Percentiles rank a stretch among this genome's conserved stretches.
Evolutionary conservation across 495 filamentous ascomycete species (phyloP).

Genomic region (Aspergillus nidulans): DNA sequence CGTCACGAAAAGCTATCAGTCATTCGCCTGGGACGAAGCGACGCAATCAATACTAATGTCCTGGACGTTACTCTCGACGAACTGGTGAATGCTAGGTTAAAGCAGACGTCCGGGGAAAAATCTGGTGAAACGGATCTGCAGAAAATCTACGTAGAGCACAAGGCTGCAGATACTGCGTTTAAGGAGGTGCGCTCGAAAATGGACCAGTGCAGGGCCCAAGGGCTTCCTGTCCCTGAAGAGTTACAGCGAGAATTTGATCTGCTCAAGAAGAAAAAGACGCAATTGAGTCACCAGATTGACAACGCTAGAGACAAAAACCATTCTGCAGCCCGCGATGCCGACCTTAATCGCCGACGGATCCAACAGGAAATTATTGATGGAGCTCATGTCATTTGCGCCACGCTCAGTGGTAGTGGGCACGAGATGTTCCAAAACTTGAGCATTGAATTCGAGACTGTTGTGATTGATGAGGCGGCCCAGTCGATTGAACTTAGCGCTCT

Average conservation of each 20-base stretch:
- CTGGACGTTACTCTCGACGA: slow-evolving; percentile 92
- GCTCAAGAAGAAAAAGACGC: slow-evolving; percentile 67
- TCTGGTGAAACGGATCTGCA: slow-evolving; percentile 57
- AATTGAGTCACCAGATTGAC: slow-evolving; percentile 77
- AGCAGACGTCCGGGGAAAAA: slow-evolving; percentile 35
- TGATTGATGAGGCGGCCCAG: slow-evolving; percentile 97
- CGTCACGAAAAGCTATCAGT: slow-evolving; percentile 69
- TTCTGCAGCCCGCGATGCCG: slow-evolving; percentile 68
- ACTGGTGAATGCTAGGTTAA: slow-evolving; percentile 72
- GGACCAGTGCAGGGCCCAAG: slow-evolving; percentile 64
- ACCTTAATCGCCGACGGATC: slow-evolving; percentile 74
- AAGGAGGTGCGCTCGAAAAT: slow-evolving; percentile 60
- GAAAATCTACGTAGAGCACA: slow-evolving; percentile 77
- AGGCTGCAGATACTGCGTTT: slow-evolving; percentile 66
- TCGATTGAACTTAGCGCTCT: slow-evolving; percentile 95
- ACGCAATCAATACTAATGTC: slow-evolving; percentile 88
- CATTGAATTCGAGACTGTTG: slow-evolving; percentile 96
- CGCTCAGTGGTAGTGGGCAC: slow-evolving; percentile 90
- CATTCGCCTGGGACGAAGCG: slow-evolving; percentile 84
- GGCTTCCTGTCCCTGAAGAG: slow-evolving; percentile 55
- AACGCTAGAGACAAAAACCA: slow-evolving; percentile 79
- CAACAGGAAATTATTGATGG: slow-evolving; percentile 89
- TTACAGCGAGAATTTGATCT: slow-evolving; percentile 73
- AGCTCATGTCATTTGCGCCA: slow-evolving; percentile 91
- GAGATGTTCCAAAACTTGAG: slow-evolving; percentile 95